These are phyloP conservation scores for Colletotrichum orchidophilum DNA, from an alignment of 2,329 filamentous ascomycete species.

Conservation along the genomic window DNA sequence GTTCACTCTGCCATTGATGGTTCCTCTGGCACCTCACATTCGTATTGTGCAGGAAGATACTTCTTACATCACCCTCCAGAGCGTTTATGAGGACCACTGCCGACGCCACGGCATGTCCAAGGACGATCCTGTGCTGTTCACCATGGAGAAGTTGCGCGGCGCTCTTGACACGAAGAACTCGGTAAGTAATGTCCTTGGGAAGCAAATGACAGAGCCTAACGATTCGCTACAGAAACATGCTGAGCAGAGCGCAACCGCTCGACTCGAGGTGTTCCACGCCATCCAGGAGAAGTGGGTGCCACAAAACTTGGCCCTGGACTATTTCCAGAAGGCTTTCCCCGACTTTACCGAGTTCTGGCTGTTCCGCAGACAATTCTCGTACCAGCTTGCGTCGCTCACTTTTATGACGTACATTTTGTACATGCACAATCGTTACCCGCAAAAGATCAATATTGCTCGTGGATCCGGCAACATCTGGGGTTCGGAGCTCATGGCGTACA, in stretches of 20 bases:
- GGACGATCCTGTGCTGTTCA: conserved; percentile 94
- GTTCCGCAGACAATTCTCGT: conserved; percentile 96
- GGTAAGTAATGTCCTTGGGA: conserved; percentile 50
- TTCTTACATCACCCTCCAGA: conserved; percentile 93
- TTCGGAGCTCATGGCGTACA: conserved; percentile 89
- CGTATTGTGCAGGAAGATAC: conserved; percentile 95
- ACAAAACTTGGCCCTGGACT: conserved; percentile 82
- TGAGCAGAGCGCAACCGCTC: conserved; percentile 77
- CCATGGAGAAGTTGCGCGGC: conserved; percentile 90
- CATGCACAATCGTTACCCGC: conserved; percentile 95
- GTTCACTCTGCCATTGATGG: conserved; percentile 95
- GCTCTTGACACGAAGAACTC: conserved; percentile 74
- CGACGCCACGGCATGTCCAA: conserved; percentile 86
- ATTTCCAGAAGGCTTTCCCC: conserved; percentile 88
- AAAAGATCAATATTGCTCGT: conserved; percentile 92
- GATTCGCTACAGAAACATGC: conserved; percentile 63
- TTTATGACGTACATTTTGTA: conserved; percentile 99
- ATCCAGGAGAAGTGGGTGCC: conserved; percentile 96
- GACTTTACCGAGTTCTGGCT: conserved; percentile 97
- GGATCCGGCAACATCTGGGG: conserved; percentile 95
- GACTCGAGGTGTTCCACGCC: conserved; percentile 90
- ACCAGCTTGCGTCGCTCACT: conserved; percentile 92
- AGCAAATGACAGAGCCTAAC: conserved; percentile 34
- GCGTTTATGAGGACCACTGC: conserved; percentile 96
- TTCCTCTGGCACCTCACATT: conserved; percentile 93